Evolutionary conservation across 192 early-diverging fungal genomes (phyloP), one percentile per base, ranked within the genome.

Genomic region (Entomortierella chlamydospora): DNA sequence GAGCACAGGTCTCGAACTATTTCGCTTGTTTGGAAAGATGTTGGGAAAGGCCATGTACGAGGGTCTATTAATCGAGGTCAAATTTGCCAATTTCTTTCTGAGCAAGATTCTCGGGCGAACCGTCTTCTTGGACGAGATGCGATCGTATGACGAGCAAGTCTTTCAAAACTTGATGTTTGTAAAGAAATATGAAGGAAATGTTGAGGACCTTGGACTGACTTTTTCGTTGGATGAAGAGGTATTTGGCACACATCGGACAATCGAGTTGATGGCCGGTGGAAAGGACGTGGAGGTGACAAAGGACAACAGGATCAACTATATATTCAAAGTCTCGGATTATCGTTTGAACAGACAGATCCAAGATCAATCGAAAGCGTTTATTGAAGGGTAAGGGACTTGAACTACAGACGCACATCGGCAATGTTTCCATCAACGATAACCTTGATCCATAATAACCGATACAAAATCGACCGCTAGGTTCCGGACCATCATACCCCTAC

Each of bases 241-340:
- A 0, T 84, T 89, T 82, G 89, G 86, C 17, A 81, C 82, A 23
- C 73, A 83, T 20, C 70, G 64, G 12, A 72, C 68, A 20, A 60
- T 84, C 10, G 64, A 71, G 43, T 25, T 83, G 26, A 49, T 78
- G 39, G 31, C 34, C 2, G 77, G 71, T 28, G 78, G 82, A 6
- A 81, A 61, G 30, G 73, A 73, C 20, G 33, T 92, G 25, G 84
- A 86, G 64, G 83, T 92, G 39, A 86, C 82, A 43, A 72, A 78
- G 57, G 70, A 83, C 10, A 83, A 83, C 52, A 51, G 69, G 51
- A 78, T 79, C 50, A 83, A 88, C 57, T 95, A 94, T 64, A 88
- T 94, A 23, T 95, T 92, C 68, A 71, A 88, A 3, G 83, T 94
- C 71, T 91, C 92, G 34, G 88, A 93, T 74, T 94, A 93, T 70